Evolutionary conservation across 2,329 filamentous ascomycete species (phyloP).

Genomic region (Plectosphaerella sp.): DNA sequence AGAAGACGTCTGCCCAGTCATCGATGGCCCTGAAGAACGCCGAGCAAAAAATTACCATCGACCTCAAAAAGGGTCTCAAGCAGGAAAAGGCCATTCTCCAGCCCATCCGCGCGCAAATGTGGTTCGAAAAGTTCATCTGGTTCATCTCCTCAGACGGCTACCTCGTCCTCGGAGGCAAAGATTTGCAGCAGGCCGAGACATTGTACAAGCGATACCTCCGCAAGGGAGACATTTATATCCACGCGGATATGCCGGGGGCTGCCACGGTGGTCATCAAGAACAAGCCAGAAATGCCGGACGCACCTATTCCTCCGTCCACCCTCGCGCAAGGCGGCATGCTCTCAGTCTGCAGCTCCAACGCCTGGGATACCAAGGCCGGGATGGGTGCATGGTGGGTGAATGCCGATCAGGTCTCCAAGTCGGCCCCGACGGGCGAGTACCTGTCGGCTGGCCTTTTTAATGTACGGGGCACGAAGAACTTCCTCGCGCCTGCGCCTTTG

Average conservation of each 20-base stretch:
- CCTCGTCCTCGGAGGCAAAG: slow-evolving; percentile 82
- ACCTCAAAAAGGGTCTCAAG: slow-evolving; percentile 83
- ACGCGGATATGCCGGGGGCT: slow-evolving; percentile 83
- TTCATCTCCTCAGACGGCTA: slow-evolving; percentile 97
- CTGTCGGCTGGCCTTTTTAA: slow-evolving; percentile 74
- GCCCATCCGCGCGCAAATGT: slow-evolving; percentile 76
- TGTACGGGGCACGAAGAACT: slow-evolving; percentile 84
- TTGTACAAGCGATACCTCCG: slow-evolving; percentile 83
- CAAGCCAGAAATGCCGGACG: slow-evolving; percentile 68
- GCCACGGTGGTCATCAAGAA: slow-evolving; percentile 90
- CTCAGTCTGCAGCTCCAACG: slow-evolving; percentile 77
- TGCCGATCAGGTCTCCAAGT: slow-evolving; percentile 86
- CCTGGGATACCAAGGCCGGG: slow-evolving; percentile 94
- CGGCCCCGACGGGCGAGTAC: slow-evolving; percentile 73
- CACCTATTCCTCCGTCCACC: slow-evolving; percentile 86
- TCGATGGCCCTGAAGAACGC: slow-evolving; percentile 81
- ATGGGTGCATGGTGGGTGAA: slow-evolving; percentile 97
- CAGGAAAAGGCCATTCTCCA: slow-evolving; percentile 86
- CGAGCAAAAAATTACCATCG: slow-evolving; percentile 80
- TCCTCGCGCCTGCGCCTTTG: slow-evolving; percentile 79
- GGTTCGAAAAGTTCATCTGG: slow-evolving; percentile 97
- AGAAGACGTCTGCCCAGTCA: slow-evolving; percentile 80
- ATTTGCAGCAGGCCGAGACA: slow-evolving; percentile 84
- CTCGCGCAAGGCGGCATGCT: slow-evolving; percentile 85
- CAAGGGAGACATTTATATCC: slow-evolving; percentile 87